Evolutionary conservation across 2,329 filamentous ascomycete genomes (phyloP), one percentile per base, ranked within the genome.

Genomic region (Clarireedia homoeocarpa): DNA sequence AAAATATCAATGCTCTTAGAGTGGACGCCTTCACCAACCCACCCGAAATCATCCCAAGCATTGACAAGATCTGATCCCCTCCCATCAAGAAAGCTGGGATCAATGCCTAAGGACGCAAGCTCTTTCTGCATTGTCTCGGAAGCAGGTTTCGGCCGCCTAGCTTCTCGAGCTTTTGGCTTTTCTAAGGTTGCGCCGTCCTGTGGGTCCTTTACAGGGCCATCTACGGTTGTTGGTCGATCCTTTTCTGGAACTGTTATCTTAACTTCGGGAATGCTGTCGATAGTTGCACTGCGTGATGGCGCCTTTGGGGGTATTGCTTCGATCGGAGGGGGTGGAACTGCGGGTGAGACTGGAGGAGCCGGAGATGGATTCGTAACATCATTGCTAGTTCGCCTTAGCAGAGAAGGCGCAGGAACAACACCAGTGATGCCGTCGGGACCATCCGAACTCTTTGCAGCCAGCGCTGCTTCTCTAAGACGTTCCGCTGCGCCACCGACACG

Each of bases 371-470:
- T 70, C 20, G 67, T 62, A 40, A 68, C 66, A 53, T 78, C 76
- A 46, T 66, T 71, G 53, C 69, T 72, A 48, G 68, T 62, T 10
- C 70, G 70, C 55, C 73, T 71, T 45, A 74, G 64, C 15, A 77
- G 72, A 44, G 73, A 80, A 2, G 91, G 91, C 3, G 91, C 88
- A 24, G 89, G 89, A 23, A 96, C 87, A 39, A 96, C 91, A 40
- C 86, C 82, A 12, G 86, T 95, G 61, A 96, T 95, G 2, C 91
- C 92, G 73, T 96, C 91, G 6, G 90, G 88, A 5, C 87, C 90
- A 24, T 86, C 81, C 3, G 72, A 73, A n/a, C 72, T 70, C 56
- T 80, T 82, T 60, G 74, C 76, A 55, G 83, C 79, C 38, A 56
- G 15, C n/a, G 48, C 48, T 47, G 78, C 74, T 59, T 79, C 76